Base-by-base conservation (phyloP, 2,329 filamentous ascomycete genomes). In the Westerdykella aurantiaca region DNA sequence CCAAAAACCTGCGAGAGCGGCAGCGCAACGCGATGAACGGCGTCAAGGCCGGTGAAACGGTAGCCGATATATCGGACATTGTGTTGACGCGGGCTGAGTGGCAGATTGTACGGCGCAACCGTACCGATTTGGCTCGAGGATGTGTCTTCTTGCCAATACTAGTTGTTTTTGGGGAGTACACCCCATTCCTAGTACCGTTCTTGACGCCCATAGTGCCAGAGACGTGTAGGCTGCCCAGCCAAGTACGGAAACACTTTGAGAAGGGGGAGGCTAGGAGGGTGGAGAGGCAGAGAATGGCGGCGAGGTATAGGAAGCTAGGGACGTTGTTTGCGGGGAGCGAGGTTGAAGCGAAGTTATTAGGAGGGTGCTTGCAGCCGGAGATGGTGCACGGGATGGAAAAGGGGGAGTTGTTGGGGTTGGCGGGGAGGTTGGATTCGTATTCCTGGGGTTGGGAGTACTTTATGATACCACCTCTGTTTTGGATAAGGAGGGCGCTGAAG, bases 111-210 rank as follows among this genome's bases (percentile, higher is more conserved):
- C 71, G 72, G 47, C 79, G 91, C 46, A 83, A 82, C 34, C 72
- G 74, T 34, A 78, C 85, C 56, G 93, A 97, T 64, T 69, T 88
- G 37, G 71, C 80, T n/a, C 82, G 88, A 18, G 73, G 96, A 41
- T 88, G 90, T 0, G 66, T 86, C 1, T 96, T 98, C 63, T 82
- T 73, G 0, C 48, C 95, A 3, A 71, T 96, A 39, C 74, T 95
- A 6, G 57, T 91, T 1, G 50, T 95, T 13, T 87, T 86, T 62
- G 91, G 89, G 21, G 91, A 97, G 68, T 84, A 95, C 69, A 87
- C 90, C 1, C 88, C 90, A 0, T 61, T 97, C 5, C 69, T 94
- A 5, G 84, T 95, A 1, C 71, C 89, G 6, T 78, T 81, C 25
- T 71, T 95, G 21, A 78, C 78, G 0, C 81, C 82, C 16, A 72